Evolutionary conservation across 1,284 basidiomycete genomes (phyloP).

Genomic region (Kwoniella shivajii): DNA sequence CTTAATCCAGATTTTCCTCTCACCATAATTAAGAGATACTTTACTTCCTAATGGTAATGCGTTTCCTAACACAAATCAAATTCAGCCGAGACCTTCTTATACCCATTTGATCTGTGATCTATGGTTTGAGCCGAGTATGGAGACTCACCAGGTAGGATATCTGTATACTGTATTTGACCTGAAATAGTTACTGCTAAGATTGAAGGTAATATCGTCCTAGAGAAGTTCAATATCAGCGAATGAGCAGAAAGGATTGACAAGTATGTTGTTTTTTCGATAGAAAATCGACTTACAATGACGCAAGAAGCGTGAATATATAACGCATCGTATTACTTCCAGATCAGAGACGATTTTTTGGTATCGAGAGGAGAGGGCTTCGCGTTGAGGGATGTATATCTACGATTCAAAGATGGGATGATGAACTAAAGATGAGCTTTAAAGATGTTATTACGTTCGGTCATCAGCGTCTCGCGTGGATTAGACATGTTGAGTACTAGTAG

Average conservation of each 20-base stretch:
- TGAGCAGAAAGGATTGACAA: neutral
- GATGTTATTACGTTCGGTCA: too few species aligned
- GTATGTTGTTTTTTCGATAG: neutral
- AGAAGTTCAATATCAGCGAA: neutral
- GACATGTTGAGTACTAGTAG: too few species aligned
- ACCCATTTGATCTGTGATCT: neutral
- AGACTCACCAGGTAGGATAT: conserved; percentile 11
- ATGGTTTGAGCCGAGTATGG: neutral
- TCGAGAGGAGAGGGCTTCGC: too few species aligned
- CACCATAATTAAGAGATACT: conserved; percentile 38
- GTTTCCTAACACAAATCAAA: neutral
- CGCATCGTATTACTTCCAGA: too few species aligned
- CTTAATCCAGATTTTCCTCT: conserved; percentile 27
- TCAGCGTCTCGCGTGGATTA: too few species aligned
- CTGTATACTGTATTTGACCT: conserved; percentile 17
- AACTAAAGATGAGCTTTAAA: too few species aligned
- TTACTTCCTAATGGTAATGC: conserved; percentile 29
- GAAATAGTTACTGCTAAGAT: conserved; percentile 12
- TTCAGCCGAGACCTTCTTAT: neutral
- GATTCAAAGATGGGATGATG: too few species aligned
- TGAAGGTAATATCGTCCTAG: conserved; percentile 11
- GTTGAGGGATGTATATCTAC: too few species aligned
- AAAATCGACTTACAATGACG: neutral
- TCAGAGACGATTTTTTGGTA: too few species aligned
- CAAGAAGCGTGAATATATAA: neutral